Evolutionary conservation across 2,329 filamentous ascomycete genomes (phyloP).

Genomic region (Colletotrichum sp.): DNA sequence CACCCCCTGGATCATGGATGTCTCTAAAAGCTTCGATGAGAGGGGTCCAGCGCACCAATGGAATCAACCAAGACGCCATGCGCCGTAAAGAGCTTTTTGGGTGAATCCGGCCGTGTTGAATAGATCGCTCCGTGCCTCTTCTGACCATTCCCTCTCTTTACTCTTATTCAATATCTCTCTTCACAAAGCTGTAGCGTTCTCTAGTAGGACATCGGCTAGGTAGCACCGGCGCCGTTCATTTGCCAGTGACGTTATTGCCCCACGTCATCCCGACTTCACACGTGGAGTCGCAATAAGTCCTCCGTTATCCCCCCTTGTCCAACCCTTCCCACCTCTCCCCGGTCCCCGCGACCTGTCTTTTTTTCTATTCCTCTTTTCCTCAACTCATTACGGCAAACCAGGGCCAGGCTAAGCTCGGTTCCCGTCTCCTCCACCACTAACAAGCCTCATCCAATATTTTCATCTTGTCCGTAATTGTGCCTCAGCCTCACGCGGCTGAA

Average conservation of each 20-base stretch:
- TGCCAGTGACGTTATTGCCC: slow-evolving; percentile 9
- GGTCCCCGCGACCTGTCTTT: neutral
- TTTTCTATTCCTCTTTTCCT: neutral
- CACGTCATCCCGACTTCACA: slow-evolving; percentile 20
- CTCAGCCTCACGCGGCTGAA: neutral
- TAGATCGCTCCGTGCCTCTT: neutral
- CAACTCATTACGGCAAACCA: neutral
- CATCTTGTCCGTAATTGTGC: neutral
- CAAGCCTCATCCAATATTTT: neutral
- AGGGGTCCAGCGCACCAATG: neutral
- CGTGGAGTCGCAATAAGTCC: slow-evolving; percentile 8
- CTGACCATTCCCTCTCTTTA: neutral
- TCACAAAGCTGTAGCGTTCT: neutral
- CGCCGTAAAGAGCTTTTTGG: neutral
- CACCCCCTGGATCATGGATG: neutral
- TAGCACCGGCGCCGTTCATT: neutral
- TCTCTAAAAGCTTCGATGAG: neutral
- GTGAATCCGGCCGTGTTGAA: neutral
- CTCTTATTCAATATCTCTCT: neutral
- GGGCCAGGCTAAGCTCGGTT: neutral
- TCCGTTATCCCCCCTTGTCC: neutral
- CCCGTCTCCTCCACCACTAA: neutral
- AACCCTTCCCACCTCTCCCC: neutral
- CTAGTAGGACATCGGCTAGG: neutral
- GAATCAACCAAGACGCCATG: neutral